Evolutionary conservation across 257 asterid species (phyloP).

Genomic region (Linaria vulgaris): DNA sequence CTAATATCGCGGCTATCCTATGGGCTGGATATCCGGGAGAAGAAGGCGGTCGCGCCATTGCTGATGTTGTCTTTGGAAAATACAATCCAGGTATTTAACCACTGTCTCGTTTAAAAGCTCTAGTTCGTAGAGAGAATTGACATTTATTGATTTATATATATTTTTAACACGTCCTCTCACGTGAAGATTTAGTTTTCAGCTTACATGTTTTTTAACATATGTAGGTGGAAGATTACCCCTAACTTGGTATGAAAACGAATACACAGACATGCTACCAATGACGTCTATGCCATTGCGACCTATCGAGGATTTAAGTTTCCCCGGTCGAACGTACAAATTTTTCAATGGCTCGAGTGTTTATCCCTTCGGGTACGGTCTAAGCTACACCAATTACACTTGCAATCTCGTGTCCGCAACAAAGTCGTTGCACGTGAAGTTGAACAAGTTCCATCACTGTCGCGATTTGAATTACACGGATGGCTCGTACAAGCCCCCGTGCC

Average conservation of each 20-base stretch:
- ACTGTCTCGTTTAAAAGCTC: background rate
- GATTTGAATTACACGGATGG: slow-evolving; percentile 25
- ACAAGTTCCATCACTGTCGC: slow-evolving; percentile 35
- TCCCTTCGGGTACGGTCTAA: slow-evolving; percentile 48
- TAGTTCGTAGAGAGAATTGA: no score
- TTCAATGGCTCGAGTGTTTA: slow-evolving; percentile 39
- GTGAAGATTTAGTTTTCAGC: no score
- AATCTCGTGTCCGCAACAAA: background rate
- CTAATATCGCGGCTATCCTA: slow-evolving; percentile 28
- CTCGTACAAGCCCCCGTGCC: slow-evolving; percentile 25
- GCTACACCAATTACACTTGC: slow-evolving; percentile 42
- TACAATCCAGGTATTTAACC: slow-evolving; percentile 41
- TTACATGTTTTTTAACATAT: no score
- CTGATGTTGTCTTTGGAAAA: slow-evolving; percentile 45
- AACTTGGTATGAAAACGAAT: slow-evolving; percentile 38
- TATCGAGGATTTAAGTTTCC: slow-evolving; percentile 29
- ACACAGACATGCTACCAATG: slow-evolving; percentile 36
- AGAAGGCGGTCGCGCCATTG: slow-evolving; percentile 48
- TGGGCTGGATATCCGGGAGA: slow-evolving; percentile 65
- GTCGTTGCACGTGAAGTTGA: slow-evolving; percentile 12
- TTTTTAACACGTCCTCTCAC: no score
- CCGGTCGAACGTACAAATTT: slow-evolving; percentile 52
- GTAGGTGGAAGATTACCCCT: slow-evolving; percentile 45
- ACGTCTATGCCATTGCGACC: slow-evolving; percentile 43
- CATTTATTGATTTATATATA: background rate